These are phyloP conservation scores for Leccinum barrowsii DNA, from an alignment of 768 basidiomycete species.

Conservation along the genomic window DNA sequence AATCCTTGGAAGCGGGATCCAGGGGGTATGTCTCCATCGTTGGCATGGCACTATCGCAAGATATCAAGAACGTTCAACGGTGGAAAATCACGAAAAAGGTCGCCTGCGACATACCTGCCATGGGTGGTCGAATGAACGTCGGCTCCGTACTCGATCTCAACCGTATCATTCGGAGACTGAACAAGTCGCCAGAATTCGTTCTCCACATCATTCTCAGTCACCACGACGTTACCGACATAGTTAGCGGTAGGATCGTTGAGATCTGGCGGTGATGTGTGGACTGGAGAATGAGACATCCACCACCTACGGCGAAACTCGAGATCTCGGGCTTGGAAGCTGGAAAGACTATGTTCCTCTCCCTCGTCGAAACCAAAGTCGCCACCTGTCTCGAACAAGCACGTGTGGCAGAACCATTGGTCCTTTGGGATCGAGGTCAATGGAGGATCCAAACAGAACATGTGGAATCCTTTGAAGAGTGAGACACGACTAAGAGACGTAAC, in stretches of 20 bases:
- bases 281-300: slow-evolving; percentile 77
- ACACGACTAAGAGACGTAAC: slow-evolving; percentile 13
- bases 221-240: slow-evolving; percentile 53
- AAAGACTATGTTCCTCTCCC: slow-evolving; percentile 90
- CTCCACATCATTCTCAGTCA: slow-evolving; percentile 93
- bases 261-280: slow-evolving; percentile 28
- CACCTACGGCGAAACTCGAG: slow-evolving; percentile 84
- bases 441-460: slow-evolving; percentile 95
- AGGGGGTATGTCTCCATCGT: slow-evolving; percentile 92
- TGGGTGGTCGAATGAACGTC: slow-evolving; percentile 97
- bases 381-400: slow-evolving; percentile 86
- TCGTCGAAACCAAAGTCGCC: slow-evolving; percentile 98
- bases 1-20: slow-evolving; percentile 81
- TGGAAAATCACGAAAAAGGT: slow-evolving; percentile 17
- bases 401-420: slow-evolving; percentile 95
- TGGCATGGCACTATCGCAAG: slow-evolving; percentile 75
- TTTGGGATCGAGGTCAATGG: slow-evolving; percentile 82
- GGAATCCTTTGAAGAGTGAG: slow-evolving; percentile 63
- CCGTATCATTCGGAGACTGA: slow-evolving; percentile 82
- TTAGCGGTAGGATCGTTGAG: slow-evolving; percentile 51
- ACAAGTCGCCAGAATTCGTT: slow-evolving; percentile 96
- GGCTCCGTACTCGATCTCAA: slow-evolving; percentile 99
- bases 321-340: slow-evolving; percentile 90
- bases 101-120: slow-evolving; percentile 68
- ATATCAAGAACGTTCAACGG: slow-evolving; percentile 24